phyloP scores from a whole-genome alignment of 2,329 filamentous ascomycete genomes.

The Trichoderma citrinoviride region DNA sequence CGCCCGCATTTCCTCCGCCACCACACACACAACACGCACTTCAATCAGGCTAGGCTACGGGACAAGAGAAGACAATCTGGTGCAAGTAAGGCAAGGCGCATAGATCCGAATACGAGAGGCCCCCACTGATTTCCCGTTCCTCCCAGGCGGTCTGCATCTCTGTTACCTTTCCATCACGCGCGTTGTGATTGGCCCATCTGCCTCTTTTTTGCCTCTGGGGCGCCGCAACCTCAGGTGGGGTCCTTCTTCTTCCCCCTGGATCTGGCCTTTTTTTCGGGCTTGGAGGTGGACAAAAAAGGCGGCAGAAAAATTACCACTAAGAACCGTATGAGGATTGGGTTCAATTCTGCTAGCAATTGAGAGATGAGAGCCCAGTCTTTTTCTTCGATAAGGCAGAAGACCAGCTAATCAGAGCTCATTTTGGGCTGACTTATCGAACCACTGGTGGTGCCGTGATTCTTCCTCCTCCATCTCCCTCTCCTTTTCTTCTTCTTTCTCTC shows the following conservation, averaged over 20 bases:
- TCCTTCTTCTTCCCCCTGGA: conserved; percentile 1
- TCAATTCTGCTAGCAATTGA: background rate
- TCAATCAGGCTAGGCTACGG: background rate
- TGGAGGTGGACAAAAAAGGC: background rate
- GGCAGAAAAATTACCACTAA: background rate
- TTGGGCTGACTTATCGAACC: conserved; percentile 21
- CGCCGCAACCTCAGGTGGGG: background rate
- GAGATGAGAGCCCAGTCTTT: no score
- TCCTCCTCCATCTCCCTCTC: background rate
- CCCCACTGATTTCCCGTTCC: conserved; percentile 1
- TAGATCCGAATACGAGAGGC: conserved; percentile 17
- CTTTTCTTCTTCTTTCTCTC: background rate
- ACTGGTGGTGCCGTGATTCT: conserved; percentile 11
- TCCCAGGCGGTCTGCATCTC: conserved; percentile 6
- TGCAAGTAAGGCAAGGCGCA: background rate
- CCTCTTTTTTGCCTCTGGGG: background rate
- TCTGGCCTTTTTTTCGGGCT: background rate
- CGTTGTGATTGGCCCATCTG: background rate
- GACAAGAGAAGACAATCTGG: background rate
- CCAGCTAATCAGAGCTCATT: conserved; percentile 10
- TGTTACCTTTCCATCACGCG: background rate
- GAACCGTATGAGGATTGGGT: background rate
- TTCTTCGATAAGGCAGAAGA: background rate
- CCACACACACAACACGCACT: background rate
- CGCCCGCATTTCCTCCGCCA: background rate